Conservation (phyloP, 495 filamentous ascomycete species). For the Penicillium malachiteum region DNA sequence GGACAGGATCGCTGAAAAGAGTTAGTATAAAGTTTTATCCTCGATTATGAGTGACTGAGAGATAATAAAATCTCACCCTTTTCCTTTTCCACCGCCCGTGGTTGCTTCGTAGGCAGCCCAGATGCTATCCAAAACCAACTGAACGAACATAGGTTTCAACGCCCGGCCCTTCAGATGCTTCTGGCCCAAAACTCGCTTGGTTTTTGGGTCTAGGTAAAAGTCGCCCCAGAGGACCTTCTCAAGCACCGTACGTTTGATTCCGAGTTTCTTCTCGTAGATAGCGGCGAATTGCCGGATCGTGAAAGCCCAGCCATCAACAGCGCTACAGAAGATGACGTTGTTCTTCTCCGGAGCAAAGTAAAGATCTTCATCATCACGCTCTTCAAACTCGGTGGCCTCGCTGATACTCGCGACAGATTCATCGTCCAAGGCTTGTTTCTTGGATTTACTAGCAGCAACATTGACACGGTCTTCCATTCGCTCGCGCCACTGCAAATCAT, state of each 20-base stretch:
- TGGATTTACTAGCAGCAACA: slow-evolving; percentile 43
- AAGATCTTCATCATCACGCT: slow-evolving; percentile 93
- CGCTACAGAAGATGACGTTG: slow-evolving; percentile 98
- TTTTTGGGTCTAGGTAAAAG: slow-evolving; percentile 95
- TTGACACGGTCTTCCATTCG: slow-evolving; percentile 82
- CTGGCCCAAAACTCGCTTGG: slow-evolving; percentile 82
- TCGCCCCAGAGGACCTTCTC: slow-evolving; percentile 98
- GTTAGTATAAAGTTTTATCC: slow-evolving; percentile 23
- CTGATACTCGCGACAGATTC: slow-evolving; percentile 43
- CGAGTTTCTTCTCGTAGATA: slow-evolving; percentile 94
- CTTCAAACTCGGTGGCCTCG: slow-evolving; percentile 67
- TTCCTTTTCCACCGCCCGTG: slow-evolving; percentile 73
- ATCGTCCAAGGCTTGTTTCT: slow-evolving; percentile 45
- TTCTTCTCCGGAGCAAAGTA: slow-evolving; percentile 98
- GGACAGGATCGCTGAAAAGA: slow-evolving; percentile 62
- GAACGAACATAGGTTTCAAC: slow-evolving; percentile 97
- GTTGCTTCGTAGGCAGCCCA: slow-evolving; percentile 98
- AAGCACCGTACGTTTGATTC: slow-evolving; percentile 84
- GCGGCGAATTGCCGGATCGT: slow-evolving; percentile 91
- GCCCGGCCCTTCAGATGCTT: slow-evolving; percentile 91
- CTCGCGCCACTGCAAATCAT: slow-evolving; percentile 95
- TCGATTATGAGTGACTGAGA: not conserved
- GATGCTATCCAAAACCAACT: slow-evolving; percentile 91
- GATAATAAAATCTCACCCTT: slow-evolving; percentile 56
- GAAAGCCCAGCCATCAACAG: slow-evolving; percentile 97